Evolutionary conservation across 2,329 filamentous ascomycete genomes (phyloP).

Genomic region (Botryotinia calthae): DNA sequence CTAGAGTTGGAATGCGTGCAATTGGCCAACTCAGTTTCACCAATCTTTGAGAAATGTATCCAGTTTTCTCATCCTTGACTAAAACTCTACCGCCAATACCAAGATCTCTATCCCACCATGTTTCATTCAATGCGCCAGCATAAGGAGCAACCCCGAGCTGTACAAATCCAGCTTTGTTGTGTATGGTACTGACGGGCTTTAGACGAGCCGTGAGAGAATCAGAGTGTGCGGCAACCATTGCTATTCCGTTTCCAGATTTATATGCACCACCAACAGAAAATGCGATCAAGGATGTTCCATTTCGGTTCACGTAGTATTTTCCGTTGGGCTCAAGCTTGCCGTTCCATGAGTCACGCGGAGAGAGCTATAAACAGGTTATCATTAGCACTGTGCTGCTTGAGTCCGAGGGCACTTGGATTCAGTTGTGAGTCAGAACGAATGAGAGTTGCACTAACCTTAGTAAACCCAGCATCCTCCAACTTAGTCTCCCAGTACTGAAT

Average conservation of each 20-base stretch:
- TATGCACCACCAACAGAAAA: constrained; percentile 82
- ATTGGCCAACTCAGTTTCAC: constrained; percentile 95
- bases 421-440: neutral
- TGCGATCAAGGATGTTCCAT: constrained; percentile 80
- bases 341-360: constrained; percentile 75
- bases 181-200: constrained; percentile 85
- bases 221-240: constrained; percentile 87
- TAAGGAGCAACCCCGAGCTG: constrained; percentile 93
- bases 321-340: constrained; percentile 71
- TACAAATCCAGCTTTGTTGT: constrained; percentile 79
- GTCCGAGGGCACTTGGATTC: neutral
- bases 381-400: neutral
- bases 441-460: constrained; percentile 52
- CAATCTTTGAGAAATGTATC: constrained; percentile 76
- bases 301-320: constrained; percentile 85
- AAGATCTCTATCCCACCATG: constrained; percentile 97
- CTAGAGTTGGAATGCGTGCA: constrained; percentile 85
- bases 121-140: constrained; percentile 79
- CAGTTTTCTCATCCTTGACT: constrained; percentile 67
- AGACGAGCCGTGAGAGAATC: constrained; percentile 87
- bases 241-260: constrained; percentile 79
- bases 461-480: constrained; percentile 70
- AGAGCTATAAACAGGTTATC: constrained; percentile 50
- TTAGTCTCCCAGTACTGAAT: constrained; percentile 75
- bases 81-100: constrained; percentile 87